Evolutionary conservation across 179 eudicot species (phyloP).

Genomic region (Kewa caespitosa): DNA sequence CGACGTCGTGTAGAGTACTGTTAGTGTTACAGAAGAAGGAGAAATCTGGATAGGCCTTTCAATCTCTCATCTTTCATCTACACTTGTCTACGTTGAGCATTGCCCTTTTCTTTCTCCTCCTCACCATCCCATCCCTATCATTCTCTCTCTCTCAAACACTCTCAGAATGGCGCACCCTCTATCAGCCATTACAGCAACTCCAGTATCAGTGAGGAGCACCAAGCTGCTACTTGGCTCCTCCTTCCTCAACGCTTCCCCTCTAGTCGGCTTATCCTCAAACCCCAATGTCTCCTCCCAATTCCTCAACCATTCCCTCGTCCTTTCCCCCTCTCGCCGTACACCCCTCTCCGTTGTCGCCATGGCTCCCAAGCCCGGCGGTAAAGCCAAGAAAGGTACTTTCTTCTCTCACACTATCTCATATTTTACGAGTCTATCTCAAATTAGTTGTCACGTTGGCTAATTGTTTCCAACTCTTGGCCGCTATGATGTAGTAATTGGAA

Average conservation of each 20-base stretch:
- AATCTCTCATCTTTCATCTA: too few relatives aligned
- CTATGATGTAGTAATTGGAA: slow-evolving; percentile 56
- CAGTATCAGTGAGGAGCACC: slow-evolving; percentile 16
- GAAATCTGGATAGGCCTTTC: too few relatives aligned
- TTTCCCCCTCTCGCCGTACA: slow-evolving; percentile 29
- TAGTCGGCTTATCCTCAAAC: slow-evolving; percentile 55
- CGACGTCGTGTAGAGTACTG: too few relatives aligned
- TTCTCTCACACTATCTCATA: neutral
- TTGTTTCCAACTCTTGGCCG: neutral
- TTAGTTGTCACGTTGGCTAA: neutral
- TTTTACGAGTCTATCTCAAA: neutral
- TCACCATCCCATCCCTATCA: neutral
- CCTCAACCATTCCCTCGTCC: slow-evolving; percentile 20
- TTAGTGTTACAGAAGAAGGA: too few relatives aligned
- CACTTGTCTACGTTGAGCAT: too few relatives aligned
- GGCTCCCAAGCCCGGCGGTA: slow-evolving; percentile 91
- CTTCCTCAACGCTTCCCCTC: slow-evolving; percentile 20
- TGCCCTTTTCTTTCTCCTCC: neutral
- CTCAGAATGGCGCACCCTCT: slow-evolving; percentile 51
- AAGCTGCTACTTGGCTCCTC: neutral
- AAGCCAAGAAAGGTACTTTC: slow-evolving; percentile 70
- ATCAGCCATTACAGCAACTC: too few relatives aligned
- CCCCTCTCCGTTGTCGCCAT: slow-evolving; percentile 65
- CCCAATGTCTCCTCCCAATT: slow-evolving; percentile 40
- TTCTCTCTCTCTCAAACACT: neutral